Base-by-base conservation (phyloP, 2,329 filamentous ascomycete species). In the Stachybotrys elegans region DNA sequence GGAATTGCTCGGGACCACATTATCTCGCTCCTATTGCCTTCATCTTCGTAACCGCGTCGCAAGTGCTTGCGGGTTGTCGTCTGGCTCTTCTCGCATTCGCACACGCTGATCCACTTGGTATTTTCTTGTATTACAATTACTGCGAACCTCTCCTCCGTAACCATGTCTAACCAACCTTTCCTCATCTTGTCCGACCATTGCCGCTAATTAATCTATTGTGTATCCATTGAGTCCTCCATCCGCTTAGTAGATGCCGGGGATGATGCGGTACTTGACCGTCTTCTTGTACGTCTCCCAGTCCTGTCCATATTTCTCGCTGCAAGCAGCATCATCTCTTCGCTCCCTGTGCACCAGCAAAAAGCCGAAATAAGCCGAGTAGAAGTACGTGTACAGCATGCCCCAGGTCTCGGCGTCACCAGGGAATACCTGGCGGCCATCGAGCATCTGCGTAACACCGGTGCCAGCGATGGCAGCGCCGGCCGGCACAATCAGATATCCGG, bases 331-430 rank as follows among this genome's bases (percentile, higher is more conserved):
- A 54, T 95, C 90, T 46, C 89, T 76, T 48, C 81, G 70, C 65
- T 94, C 88, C 13, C 91, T 84, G 60, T 95, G 90, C 43, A 95
- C 72, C 13, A 95, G 73, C 51, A 96, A 64, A 11, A 93, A 71
- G 0, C 81, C 89, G 67, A 95, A 95, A 69, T 95, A 96, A 5
- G 93, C 58, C 47, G 94, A 76, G 68, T 93, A 95, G 60, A 95
- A 94, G 69, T 95, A 95, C 0, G 90, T 95, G 54, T 95, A 81
- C 20, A 90, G 68, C 68, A 90, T 89, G 25, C 86, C 89, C 78
- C 86, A 94, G 9, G 88, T 89, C 45, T 77, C 79, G 13, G 85
- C 83, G 14, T 81, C 80, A n/a, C 81, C 84, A 22, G 81, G 81
- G 5, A 87, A 72, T 1, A 88, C 75, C 52, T 82, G 75, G 4